Conservation (phyloP, 306 rosid species). For the Phaseolus lunatus region DNA sequence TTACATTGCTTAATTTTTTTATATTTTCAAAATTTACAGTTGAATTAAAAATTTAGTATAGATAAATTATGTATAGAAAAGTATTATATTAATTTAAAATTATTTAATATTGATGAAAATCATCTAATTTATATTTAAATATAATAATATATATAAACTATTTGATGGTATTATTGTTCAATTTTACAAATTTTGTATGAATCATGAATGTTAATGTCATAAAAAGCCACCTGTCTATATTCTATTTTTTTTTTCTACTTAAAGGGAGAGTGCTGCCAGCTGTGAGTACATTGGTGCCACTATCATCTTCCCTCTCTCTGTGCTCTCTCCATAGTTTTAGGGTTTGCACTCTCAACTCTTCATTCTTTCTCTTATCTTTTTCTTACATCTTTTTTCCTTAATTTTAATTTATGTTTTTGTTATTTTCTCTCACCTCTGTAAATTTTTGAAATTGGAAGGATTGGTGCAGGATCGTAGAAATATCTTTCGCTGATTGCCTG, state of each 20-base stretch:
- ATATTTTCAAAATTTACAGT: too few species aligned
- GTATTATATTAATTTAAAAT: too few species aligned
- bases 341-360: conserved; percentile 23
- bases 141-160: too few species aligned
- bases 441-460: not conserved
- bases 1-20: too few species aligned
- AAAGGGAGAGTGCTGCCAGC: conserved; percentile 18
- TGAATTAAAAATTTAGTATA: too few species aligned
- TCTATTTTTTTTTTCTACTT: not conserved
- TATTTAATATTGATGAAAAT: too few species aligned
- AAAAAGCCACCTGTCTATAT: not conserved
- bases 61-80: too few species aligned
- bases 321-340: conserved; percentile 18
- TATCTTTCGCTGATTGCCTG: not conserved
- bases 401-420: not conserved
- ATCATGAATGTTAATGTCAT: not conserved
- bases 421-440: not conserved
- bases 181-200: too few species aligned
- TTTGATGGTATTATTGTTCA: too few species aligned
- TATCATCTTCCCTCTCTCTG: conserved; percentile 11
- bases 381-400: not conserved
- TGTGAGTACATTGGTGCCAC: conserved; percentile 34
- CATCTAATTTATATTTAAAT: too few species aligned
- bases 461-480: not conserved
- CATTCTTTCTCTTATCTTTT: not conserved